Percentiles rank a stretch among this genome's conserved stretches.
Conservation (phyloP, 352 stramenopile genomes). For the Phytophthora tubulina region DNA sequence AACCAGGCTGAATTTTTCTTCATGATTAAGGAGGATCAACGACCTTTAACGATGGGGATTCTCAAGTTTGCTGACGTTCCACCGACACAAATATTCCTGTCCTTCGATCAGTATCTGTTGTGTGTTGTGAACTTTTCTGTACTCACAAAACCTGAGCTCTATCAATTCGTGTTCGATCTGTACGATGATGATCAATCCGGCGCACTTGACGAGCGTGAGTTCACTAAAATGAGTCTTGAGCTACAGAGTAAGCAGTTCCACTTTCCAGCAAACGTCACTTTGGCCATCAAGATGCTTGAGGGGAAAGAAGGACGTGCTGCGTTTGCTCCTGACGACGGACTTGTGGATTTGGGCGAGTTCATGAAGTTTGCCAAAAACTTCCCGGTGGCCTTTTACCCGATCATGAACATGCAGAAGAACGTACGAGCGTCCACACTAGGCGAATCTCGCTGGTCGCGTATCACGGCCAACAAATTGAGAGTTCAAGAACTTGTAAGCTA, state of each 20-base stretch:
- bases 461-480: slow-evolving; percentile 62
- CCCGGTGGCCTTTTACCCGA: slow-evolving; percentile 62
- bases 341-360: slow-evolving; percentile 59
- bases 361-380: slow-evolving; percentile 64
- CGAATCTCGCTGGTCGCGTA: slow-evolving; percentile 49
- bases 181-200: slow-evolving; percentile 72
- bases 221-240: slow-evolving; percentile 69
- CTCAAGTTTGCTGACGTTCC: slow-evolving; percentile 54
- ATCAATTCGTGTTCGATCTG: slow-evolving; percentile 76
- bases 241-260: slow-evolving; percentile 73
- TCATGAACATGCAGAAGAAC: slow-evolving; percentile 72
- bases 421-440: slow-evolving; percentile 52
- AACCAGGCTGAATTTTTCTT: slow-evolving; percentile 81
- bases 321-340: slow-evolving; percentile 43
- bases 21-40: slow-evolving; percentile 71
- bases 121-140: slow-evolving; percentile 68
- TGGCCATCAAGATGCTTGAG: slow-evolving; percentile 62
- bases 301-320: slow-evolving; percentile 40
- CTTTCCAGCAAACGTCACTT: slow-evolving; percentile 72
- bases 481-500: slow-evolving; percentile 63
- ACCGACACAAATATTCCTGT: slow-evolving; percentile 62
- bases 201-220: slow-evolving; percentile 69
- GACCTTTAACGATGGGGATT: slow-evolving; percentile 64
- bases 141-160: slow-evolving; percentile 73
- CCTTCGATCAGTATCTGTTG: slow-evolving; percentile 71